phyloP scores from a whole-genome alignment of 2,329 filamentous ascomycete genomes.

The Aspergillus ustus region DNA sequence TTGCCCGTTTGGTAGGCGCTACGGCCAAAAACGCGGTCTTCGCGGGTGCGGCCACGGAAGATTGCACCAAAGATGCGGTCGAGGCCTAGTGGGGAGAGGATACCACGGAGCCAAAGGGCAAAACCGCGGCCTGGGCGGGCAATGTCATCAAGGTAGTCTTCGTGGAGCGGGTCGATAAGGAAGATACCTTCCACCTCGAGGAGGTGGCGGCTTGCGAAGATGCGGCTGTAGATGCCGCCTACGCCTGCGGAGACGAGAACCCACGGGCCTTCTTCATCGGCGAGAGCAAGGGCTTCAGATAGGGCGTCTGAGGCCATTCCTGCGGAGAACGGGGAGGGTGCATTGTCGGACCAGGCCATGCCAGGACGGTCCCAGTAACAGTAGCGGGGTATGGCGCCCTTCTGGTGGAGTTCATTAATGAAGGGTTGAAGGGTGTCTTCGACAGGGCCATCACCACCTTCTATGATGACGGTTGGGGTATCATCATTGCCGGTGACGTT shows the following conservation, averaged over 20 bases:
- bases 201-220: constrained; percentile 85
- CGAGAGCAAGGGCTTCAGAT: constrained; percentile 79
- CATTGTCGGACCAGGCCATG: constrained; percentile 85
- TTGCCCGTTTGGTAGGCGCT: constrained; percentile 80
- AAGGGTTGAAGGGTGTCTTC: constrained; percentile 81
- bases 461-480: constrained; percentile 80
- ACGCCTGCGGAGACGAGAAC: constrained; percentile 84
- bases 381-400: constrained; percentile 83
- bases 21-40: constrained; percentile 83
- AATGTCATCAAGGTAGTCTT: constrained; percentile 74
- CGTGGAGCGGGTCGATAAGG: constrained; percentile 86
- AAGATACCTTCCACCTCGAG: constrained; percentile 76
- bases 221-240: constrained; percentile 85
- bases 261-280: constrained; percentile 87
- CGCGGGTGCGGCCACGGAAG: constrained; percentile 76
- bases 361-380: constrained; percentile 96
- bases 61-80: constrained; percentile 79
- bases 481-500: constrained; percentile 59
- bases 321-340: constrained; percentile 89
- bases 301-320: constrained; percentile 90
- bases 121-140: constrained; percentile 75
- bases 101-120: constrained; percentile 80
- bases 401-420: constrained; percentile 73
- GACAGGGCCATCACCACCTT: constrained; percentile 79
- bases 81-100: constrained; percentile 84